phyloP scores from a whole-genome alignment of 495 filamentous ascomycete genomes.

The Penicillium argentinense region DNA sequence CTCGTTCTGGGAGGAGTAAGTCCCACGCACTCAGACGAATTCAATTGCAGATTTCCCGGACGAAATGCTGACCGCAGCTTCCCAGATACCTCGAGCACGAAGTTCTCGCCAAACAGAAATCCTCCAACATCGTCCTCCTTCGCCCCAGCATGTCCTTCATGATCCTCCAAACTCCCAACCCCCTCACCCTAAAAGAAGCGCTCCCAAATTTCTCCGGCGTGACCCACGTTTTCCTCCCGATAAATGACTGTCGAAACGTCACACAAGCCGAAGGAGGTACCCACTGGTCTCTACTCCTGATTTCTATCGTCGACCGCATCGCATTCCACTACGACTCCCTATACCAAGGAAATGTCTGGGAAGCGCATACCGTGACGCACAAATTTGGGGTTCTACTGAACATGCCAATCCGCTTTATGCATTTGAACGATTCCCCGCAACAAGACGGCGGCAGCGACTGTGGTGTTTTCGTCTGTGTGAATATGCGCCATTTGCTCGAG shows the following conservation, averaged over 20 bases:
- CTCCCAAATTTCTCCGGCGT: slow-evolving; percentile 68
- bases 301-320: slow-evolving; percentile 82
- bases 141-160: slow-evolving; percentile 94
- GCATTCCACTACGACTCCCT: slow-evolving; percentile 97
- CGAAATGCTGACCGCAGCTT: slow-evolving; percentile 10
- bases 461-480: slow-evolving; percentile 92
- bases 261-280: slow-evolving; percentile 79
- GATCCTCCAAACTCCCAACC: slow-evolving; percentile 78
- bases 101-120: slow-evolving; percentile 69
- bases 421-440: slow-evolving; percentile 81
- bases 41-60: no score
- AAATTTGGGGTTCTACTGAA: slow-evolving; percentile 67
- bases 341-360: slow-evolving; percentile 69
- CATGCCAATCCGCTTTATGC: slow-evolving; percentile 62
- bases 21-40: slow-evolving; percentile 9
- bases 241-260: slow-evolving; percentile 84
- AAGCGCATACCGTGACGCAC: slow-evolving; percentile 63
- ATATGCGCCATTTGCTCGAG: slow-evolving; percentile 85
- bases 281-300: slow-evolving; percentile 94
- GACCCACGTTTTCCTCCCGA: slow-evolving; percentile 94
- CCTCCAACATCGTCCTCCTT: slow-evolving; percentile 85
- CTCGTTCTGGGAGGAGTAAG: slow-evolving; percentile 97
- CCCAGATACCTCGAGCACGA: slow-evolving; percentile 86
- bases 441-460: slow-evolving; percentile 94
- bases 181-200: slow-evolving; percentile 60